Evolutionary conservation across 768 basidiomycete genomes (phyloP).

Genomic region (Naganishia vaughanmartiniae): DNA sequence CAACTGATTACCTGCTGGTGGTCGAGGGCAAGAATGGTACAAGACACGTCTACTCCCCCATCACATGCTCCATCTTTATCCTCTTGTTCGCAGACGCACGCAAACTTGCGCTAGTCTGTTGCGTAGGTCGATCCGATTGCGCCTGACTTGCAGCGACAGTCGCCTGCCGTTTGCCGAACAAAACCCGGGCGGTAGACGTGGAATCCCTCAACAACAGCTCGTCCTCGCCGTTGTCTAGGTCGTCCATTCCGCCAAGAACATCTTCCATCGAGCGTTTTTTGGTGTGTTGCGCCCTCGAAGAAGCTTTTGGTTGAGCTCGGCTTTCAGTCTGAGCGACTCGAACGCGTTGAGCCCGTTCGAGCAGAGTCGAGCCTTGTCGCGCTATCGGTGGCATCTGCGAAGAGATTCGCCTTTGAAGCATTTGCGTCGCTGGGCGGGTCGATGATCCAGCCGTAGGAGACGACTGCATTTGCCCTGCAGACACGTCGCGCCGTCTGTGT

Average conservation of each 20-base stretch:
- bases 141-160: background rate
- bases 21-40: background rate
- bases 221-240: background rate
- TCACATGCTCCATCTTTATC: slow-evolving; percentile 23
- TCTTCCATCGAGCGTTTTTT: slow-evolving; percentile 21
- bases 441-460: background rate
- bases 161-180: slow-evolving; percentile 7
- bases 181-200: background rate
- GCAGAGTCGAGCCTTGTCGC: slow-evolving; percentile 16
- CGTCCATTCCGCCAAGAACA: slow-evolving; percentile 20
- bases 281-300: background rate
- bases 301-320: background rate
- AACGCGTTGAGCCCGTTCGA: slow-evolving; percentile 8
- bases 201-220: slow-evolving; percentile 8
- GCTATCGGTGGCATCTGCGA: slow-evolving; percentile 17
- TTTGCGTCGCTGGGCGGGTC: background rate
- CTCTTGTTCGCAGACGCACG: slow-evolving; percentile 15
- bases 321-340: background rate
- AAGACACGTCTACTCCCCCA: slow-evolving; percentile 1
- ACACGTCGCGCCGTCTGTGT: background rate
- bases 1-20: background rate
- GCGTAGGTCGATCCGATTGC: background rate
- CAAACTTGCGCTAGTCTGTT: background rate
- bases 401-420: slow-evolving; percentile 16
- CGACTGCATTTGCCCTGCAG: background rate